Evolutionary conservation across 305 asterid species (phyloP).

Genomic region (Fraxinus baroniana): DNA sequence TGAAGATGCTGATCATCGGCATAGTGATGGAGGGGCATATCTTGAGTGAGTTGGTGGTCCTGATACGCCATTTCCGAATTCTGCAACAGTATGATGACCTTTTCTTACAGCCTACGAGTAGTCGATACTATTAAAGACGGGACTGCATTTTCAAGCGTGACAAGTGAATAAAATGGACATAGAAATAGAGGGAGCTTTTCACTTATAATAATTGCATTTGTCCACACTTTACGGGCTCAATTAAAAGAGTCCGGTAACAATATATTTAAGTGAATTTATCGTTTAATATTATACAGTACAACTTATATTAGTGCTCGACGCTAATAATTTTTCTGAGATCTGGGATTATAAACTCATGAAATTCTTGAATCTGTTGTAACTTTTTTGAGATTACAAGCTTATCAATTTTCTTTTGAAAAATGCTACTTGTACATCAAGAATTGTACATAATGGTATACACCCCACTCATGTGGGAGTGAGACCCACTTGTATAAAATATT

Average conservation of each 20-base stretch:
- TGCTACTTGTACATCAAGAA: too few relatives aligned
- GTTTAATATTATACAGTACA: background rate
- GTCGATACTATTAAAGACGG: background rate
- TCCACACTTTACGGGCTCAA: background rate
- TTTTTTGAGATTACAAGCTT: too few relatives aligned
- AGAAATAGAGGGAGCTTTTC: background rate
- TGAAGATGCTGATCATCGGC: conserved; percentile 37
- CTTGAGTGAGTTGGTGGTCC: conserved; percentile 65
- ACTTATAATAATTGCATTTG: background rate
- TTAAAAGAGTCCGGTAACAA: background rate
- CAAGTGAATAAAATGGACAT: conserved; percentile 1
- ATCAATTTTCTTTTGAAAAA: too few relatives aligned
- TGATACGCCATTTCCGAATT: conserved; percentile 53
- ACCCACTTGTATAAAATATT: too few relatives aligned
- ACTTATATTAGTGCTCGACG: too few relatives aligned
- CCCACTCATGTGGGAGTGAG: too few relatives aligned
- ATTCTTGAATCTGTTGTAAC: too few relatives aligned
- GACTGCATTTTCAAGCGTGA: background rate
- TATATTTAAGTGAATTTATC: too few relatives aligned
- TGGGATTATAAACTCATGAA: too few relatives aligned
- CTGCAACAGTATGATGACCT: conserved; percentile 17
- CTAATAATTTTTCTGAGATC: too few relatives aligned
- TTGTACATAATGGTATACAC: too few relatives aligned
- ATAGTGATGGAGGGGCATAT: conserved; percentile 57
- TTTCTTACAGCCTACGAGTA: conserved; percentile 17